These are phyloP conservation scores for Escallonia rubra DNA, from an alignment of 129 eudicot species.

Conservation along the genomic window DNA sequence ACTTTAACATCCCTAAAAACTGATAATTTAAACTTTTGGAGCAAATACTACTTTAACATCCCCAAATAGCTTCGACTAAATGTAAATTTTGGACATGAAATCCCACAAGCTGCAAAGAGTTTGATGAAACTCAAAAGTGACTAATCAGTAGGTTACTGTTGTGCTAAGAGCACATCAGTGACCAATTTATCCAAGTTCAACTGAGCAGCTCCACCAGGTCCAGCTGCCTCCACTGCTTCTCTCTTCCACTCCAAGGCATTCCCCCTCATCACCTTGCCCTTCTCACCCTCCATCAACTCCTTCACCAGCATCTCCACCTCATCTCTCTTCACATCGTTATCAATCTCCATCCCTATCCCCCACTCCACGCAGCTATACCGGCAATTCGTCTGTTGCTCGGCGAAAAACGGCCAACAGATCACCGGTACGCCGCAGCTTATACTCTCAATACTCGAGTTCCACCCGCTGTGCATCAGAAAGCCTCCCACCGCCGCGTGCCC, in stretches of 20 bases:
- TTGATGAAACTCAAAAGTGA: not conserved
- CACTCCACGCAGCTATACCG: conserved; percentile 27
- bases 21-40: too few relatives aligned
- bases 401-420: conserved; percentile 52
- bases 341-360: conserved; percentile 43
- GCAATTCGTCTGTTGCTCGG: conserved; percentile 41
- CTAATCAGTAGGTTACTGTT: not conserved
- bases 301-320: conserved; percentile 26
- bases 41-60: too few relatives aligned
- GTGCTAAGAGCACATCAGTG: conserved; percentile 8
- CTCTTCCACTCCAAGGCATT: conserved; percentile 29
- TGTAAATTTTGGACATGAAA: too few relatives aligned
- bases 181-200: conserved; percentile 23
- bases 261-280: conserved; percentile 29
- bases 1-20: not conserved
- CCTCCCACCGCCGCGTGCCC: conserved; percentile 33
- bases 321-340: conserved; percentile 20
- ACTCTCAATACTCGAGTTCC: conserved; percentile 43
- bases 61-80: too few relatives aligned
- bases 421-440: conserved; percentile 29
- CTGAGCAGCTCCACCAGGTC: conserved; percentile 25
- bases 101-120: not conserved
- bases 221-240: conserved; percentile 28
- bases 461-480: conserved; percentile 41
- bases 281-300: conserved; percentile 36